phyloP scores from a whole-genome alignment of 129 eudicot species.

The Arctium lappa region DNA sequence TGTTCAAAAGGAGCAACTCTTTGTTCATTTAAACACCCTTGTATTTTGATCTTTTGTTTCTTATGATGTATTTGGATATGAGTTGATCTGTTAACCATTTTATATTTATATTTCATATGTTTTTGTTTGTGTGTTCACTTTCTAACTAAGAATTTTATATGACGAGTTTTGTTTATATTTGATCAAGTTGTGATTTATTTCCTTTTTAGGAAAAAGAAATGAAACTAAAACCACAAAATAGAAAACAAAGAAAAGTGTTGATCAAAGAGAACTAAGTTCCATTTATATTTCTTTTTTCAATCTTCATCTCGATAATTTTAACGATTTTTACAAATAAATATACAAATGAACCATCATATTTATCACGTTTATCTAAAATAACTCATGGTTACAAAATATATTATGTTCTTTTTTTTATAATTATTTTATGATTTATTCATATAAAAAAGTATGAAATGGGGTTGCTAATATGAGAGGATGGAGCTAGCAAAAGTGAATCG shows the following conservation, averaged over 20 bases:
- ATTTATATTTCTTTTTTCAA: background rate
- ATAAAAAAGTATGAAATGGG: background rate
- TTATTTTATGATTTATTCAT: background rate
- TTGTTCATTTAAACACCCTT: too few species aligned
- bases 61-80: background rate
- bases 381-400: background rate
- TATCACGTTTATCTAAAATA: background rate
- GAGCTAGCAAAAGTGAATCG: conserved; percentile 32
- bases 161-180: too few species aligned
- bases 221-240: too few species aligned
- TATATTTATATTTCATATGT: too few species aligned
- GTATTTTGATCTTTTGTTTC: too few species aligned
- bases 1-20: too few species aligned
- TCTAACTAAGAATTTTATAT: background rate
- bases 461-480: background rate
- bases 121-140: background rate
- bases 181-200: too few species aligned
- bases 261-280: background rate
- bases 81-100: background rate
- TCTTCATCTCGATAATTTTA: background rate
- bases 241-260: background rate
- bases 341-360: background rate
- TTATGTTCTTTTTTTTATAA: background rate
- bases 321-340: background rate
- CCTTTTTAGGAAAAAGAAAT: background rate